A percentile compares a stretch with the other conserved stretches of the same genome.
phyloP scores from a whole-genome alignment of 148 eudicot genomes.

The Chenopodium quinoa region DNA sequence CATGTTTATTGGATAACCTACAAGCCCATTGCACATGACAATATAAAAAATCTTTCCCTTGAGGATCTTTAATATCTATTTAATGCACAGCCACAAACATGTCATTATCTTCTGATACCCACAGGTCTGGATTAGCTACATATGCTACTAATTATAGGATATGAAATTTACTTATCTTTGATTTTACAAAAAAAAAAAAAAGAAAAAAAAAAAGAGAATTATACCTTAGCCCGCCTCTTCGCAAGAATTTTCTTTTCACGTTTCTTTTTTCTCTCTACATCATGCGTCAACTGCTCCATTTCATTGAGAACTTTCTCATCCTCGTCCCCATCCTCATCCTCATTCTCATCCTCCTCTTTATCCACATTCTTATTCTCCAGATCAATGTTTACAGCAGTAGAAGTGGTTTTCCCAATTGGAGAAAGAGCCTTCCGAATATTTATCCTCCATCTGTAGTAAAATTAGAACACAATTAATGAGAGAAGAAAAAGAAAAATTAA shows the following conservation, averaged over 20 bases:
- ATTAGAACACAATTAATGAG: not conserved
- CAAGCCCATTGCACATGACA: not conserved
- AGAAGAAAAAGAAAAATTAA: not conserved
- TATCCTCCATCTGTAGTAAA: constrained; percentile 67
- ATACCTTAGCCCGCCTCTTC: constrained; percentile 79
- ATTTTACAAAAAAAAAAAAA: not conserved
- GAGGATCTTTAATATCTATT: too few species aligned
- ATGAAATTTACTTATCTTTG: not conserved
- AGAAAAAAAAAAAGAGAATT: not conserved
- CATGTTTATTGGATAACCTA: not conserved
- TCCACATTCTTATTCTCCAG: constrained; percentile 32
- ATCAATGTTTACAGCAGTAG: constrained; percentile 29
- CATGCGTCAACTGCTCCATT: constrained; percentile 78
- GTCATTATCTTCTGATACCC: not conserved
- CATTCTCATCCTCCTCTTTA: constrained; percentile 18
- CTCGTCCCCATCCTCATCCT: constrained; percentile 32
- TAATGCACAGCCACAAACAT: not conserved
- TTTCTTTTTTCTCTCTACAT: constrained; percentile 73
- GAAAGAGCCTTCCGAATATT: constrained; percentile 68
- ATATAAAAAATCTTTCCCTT: not conserved
- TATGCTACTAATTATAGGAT: not conserved
- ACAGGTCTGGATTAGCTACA: not conserved
- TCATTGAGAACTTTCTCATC: constrained; percentile 74
- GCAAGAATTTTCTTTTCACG: constrained; percentile 60
- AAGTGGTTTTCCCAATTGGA: constrained; percentile 35